Conservation (phyloP, 140 eudicot species). For the Anethum foeniculum region DNA sequence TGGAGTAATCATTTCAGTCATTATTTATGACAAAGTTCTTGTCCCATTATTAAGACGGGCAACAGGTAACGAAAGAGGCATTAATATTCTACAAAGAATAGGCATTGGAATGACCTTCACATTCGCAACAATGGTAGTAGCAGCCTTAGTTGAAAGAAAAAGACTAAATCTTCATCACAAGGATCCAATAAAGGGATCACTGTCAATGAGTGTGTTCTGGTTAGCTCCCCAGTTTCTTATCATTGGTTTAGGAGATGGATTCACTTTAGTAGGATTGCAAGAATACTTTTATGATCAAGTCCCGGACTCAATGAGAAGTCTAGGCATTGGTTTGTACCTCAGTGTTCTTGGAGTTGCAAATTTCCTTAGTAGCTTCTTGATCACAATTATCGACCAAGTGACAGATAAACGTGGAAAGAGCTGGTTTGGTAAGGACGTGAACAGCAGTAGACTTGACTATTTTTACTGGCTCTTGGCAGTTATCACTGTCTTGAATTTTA, state of each 20-base stretch:
- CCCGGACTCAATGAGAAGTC: constrained; percentile 66
- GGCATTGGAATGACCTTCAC: constrained; percentile 51
- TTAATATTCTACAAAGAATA: constrained; percentile 41
- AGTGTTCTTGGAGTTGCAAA: constrained; percentile 53
- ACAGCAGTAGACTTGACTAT: constrained; percentile 47
- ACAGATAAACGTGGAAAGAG: constrained; percentile 27
- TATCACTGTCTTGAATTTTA: constrained; percentile 32
- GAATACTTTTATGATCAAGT: constrained; percentile 68
- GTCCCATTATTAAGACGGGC: constrained; percentile 32
- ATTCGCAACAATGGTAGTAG: constrained; percentile 28
- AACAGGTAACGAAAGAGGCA: constrained; percentile 44
- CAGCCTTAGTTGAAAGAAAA: constrained; percentile 48
- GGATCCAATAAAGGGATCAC: constrained; percentile 10
- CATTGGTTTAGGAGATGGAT: constrained; percentile 42
- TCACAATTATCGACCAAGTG: constrained; percentile 30
- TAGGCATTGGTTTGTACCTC: constrained; percentile 50
- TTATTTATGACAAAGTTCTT: constrained; percentile 42
- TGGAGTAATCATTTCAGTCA: constrained; percentile 27
- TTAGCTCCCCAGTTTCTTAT: constrained; percentile 44
- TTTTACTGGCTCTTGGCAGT: constrained; percentile 67
- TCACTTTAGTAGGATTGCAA: constrained; percentile 57
- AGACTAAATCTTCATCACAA: constrained; percentile 20
- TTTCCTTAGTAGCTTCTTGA: constrained; percentile 42
- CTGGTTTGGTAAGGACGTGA: constrained; percentile 70
- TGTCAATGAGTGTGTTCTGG: constrained; percentile 53